A percentile compares a stretch with the other conserved stretches of the same genome.
These are phyloP conservation scores for Cubamyces sp. DNA, from an alignment of 768 basidiomycete species.

Conservation along the genomic window DNA sequence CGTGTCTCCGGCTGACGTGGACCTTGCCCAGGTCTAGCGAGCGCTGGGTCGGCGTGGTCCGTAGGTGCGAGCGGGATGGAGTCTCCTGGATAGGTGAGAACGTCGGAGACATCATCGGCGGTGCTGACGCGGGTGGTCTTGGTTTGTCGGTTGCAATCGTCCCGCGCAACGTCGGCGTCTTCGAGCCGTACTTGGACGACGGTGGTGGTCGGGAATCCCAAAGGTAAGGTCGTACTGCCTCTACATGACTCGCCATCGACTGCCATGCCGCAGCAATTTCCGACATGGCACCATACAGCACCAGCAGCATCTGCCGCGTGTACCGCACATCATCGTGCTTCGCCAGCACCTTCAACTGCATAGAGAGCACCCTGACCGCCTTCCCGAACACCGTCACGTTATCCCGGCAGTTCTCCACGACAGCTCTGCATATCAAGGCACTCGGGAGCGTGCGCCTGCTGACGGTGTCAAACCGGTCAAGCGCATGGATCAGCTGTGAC, in stretches of 20 bases:
- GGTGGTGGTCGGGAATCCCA: constrained; percentile 46
- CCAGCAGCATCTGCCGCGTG: constrained; percentile 81
- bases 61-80: constrained; percentile 32
- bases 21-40: constrained; percentile 42
- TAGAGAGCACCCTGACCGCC: constrained; percentile 78
- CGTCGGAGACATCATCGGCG: constrained; percentile 36
- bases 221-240: constrained; percentile 68
- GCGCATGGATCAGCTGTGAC: constrained; percentile 79
- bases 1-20: constrained; percentile 76
- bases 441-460: constrained; percentile 73
- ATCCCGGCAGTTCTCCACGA: constrained; percentile 85
- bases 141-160: constrained; percentile 22
- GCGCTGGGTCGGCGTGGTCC: constrained; percentile 34
- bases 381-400: constrained; percentile 84
- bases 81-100: constrained; percentile 32
- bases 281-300: constrained; percentile 86
- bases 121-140: constrained; percentile 31
- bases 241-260: constrained; percentile 69
- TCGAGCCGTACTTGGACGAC: constrained; percentile 34
- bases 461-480: constrained; percentile 89
- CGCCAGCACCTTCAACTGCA: constrained; percentile 80
- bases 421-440: constrained; percentile 68
- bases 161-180: constrained; percentile 15
- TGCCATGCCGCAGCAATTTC: constrained; percentile 90
- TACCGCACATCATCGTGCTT: constrained; percentile 83